Evolutionary conservation across 108 stramenopile genomes (phyloP).

Genomic region (Chaetoceros tenuissimus): DNA sequence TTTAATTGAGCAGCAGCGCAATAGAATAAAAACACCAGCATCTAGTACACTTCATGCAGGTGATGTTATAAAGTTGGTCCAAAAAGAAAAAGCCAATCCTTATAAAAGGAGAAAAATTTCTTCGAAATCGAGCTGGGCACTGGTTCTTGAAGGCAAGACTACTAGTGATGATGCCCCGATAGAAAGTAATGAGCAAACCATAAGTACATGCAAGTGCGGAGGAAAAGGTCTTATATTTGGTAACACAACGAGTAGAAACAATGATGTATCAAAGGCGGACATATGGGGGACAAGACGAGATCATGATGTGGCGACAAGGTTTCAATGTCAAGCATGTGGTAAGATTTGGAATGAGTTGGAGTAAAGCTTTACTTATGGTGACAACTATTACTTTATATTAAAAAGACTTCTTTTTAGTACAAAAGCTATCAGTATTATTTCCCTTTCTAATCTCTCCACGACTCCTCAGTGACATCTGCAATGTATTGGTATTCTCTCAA

Average conservation of each 20-base stretch:
- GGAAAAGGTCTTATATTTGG: neutral
- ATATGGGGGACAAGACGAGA: neutral
- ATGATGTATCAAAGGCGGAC: neutral
- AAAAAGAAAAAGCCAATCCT: neutral
- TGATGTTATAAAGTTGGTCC: too few species aligned
- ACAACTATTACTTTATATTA: too few species aligned
- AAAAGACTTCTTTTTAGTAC: too few species aligned
- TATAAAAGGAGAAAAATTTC: neutral
- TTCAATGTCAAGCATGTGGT: neutral
- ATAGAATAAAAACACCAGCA: neutral
- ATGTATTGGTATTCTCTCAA: slow-evolving; percentile 71
- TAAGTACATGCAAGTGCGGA: neutral
- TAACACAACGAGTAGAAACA: neutral
- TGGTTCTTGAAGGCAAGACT: neutral
- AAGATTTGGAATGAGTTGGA: neutral
- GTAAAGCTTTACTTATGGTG: too few species aligned
- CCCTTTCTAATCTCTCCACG: slow-evolving; percentile 81
- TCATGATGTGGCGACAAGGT: neutral
- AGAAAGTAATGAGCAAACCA: too few species aligned
- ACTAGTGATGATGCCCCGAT: too few species aligned
- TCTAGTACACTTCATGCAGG: too few species aligned
- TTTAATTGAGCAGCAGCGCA: neutral
- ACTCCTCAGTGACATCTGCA: slow-evolving; percentile 62
- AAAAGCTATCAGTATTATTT: too few species aligned
- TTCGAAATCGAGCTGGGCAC: neutral